These are phyloP conservation scores for Verticillium isaacii DNA, from an alignment of 2,329 filamentous ascomycete genomes.

Conservation along the genomic window DNA sequence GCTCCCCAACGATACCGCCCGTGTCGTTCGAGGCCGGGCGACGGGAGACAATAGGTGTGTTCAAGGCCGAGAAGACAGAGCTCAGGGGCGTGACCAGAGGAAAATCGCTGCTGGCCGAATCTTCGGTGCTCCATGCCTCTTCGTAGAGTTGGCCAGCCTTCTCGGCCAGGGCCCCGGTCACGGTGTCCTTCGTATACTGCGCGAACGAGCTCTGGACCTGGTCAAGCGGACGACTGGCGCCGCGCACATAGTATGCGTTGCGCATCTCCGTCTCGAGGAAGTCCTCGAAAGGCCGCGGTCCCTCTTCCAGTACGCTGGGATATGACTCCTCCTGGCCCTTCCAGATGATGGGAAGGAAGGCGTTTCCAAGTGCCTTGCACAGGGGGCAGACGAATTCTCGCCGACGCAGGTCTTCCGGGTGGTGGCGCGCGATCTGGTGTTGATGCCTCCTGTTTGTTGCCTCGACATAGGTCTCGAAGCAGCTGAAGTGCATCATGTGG, in stretches of 20 bases:
- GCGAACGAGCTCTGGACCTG: constrained; percentile 28
- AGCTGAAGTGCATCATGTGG: constrained; percentile 97
- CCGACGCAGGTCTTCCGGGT: constrained; percentile 72
- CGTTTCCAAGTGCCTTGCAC: constrained; percentile 93
- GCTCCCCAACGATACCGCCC: constrained; percentile 41
- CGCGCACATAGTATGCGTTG: constrained; percentile 35
- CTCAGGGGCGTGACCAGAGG: constrained; percentile 35
- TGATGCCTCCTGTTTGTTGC: constrained; percentile 79
- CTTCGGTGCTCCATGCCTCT: constrained; percentile 34
- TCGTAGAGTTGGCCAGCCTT: constrained; percentile 28
- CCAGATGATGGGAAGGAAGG: constrained; percentile 94
- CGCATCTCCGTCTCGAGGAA: constrained; percentile 62
- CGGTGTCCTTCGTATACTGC: constrained; percentile 29
- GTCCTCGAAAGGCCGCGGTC: constrained; percentile 56
- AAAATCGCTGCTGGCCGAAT: constrained; percentile 25
- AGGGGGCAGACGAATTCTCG: constrained; percentile 96
- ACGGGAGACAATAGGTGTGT: constrained; percentile 28
- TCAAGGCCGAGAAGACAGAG: constrained; percentile 34
- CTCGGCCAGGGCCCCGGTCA: constrained; percentile 35
- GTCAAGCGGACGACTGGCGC: constrained; percentile 24
- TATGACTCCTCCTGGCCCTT: constrained; percentile 84
- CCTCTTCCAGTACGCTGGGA: constrained; percentile 60
- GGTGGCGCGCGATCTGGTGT: constrained; percentile 90
- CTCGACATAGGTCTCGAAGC: constrained; percentile 87
- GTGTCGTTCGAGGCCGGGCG: constrained; percentile 26